A percentile compares a stretch with the other conserved stretches of the same genome.
These are phyloP conservation scores for Biscogniauxia marginata DNA, from an alignment of 2,329 filamentous ascomycete genomes.

Conservation along the genomic window DNA sequence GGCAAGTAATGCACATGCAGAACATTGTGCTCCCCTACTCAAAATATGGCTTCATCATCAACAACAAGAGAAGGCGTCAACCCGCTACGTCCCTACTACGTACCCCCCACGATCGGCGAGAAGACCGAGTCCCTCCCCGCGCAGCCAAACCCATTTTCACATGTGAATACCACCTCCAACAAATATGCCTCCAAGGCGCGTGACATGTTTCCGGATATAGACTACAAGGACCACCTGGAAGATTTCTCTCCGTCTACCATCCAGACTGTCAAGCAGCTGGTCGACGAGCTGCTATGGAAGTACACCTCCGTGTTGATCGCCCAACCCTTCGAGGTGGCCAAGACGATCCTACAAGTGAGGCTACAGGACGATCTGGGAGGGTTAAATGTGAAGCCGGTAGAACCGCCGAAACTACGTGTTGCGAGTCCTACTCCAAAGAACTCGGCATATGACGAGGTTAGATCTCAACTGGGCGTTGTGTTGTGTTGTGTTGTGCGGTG, in stretches of 20 bases:
- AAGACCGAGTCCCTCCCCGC: constrained; percentile 40
- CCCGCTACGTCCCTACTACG: constrained; percentile 60
- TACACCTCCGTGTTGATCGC: constrained; percentile 86
- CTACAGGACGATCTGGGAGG: constrained; percentile 51
- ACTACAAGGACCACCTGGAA: constrained; percentile 84
- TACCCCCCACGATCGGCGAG: constrained; percentile 64
- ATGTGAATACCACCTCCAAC: constrained; percentile 40
- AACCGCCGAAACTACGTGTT: constrained; percentile 32
- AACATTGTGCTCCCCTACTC: no score
- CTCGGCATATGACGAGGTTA: constrained; percentile 34
- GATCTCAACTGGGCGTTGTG: constrained; percentile 11
- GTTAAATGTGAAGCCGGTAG: constrained; percentile 27
- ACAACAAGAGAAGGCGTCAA: constrained; percentile 51
- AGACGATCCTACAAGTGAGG: constrained; percentile 82
- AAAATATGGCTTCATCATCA: constrained; percentile 17
- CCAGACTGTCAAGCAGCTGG: constrained; percentile 70
- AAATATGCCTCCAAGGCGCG: constrained; percentile 65
- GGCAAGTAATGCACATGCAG: no score
- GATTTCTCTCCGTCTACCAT: constrained; percentile 74
- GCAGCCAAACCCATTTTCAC: constrained; percentile 45
- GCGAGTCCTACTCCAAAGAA: constrained; percentile 36
- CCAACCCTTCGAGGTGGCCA: constrained; percentile 96
- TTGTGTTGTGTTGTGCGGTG: no score
- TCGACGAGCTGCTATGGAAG: constrained; percentile 87
- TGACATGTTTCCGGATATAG: constrained; percentile 84